phyloP scores from a whole-genome alignment of 2,329 filamentous ascomycete genomes.

The Stromatinia cepivora region DNA sequence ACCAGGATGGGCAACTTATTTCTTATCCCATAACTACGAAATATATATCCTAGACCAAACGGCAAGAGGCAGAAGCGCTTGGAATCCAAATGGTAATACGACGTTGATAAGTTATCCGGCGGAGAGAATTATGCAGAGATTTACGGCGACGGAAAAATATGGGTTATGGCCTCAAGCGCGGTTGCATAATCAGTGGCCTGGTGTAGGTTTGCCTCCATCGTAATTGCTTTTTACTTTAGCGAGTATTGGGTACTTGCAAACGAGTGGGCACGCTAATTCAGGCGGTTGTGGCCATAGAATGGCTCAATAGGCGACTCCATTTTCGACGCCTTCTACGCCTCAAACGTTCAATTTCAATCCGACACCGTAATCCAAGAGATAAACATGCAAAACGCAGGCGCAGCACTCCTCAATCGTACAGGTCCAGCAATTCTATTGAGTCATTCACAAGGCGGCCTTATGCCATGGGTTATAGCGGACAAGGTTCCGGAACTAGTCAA shows the following conservation, averaged over 20 bases:
- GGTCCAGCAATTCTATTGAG: conserved; percentile 33
- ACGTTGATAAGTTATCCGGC: conserved; percentile 26
- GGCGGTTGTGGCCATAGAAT: conserved; percentile 21
- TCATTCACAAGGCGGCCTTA: conserved; percentile 49
- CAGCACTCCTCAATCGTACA: conserved; percentile 38
- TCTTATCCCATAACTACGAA: conserved; percentile 47
- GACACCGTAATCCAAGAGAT: conserved; percentile 43
- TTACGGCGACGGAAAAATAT: conserved; percentile 34
- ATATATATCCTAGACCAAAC: conserved; percentile 46
- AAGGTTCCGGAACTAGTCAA: conserved; percentile 45
- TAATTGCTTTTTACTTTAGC: background rate
- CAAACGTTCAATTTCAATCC: conserved; percentile 44
- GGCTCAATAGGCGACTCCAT: conserved; percentile 33
- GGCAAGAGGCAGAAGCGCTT: conserved; percentile 10
- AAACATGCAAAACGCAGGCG: conserved; percentile 45
- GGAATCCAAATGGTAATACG: conserved; percentile 27
- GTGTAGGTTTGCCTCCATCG: conserved; percentile 29
- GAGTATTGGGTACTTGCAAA: background rate
- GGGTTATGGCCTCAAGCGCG: conserved; percentile 41
- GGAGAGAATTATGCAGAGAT: conserved; percentile 34
- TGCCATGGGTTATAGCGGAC: conserved; percentile 48
- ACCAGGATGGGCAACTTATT: conserved; percentile 50
- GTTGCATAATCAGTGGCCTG: conserved; percentile 46
- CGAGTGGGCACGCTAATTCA: background rate
- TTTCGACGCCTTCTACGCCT: conserved; percentile 42